Evolutionary conservation across 768 basidiomycete species (phyloP).

Genomic region (Termitomyces heimii): DNA sequence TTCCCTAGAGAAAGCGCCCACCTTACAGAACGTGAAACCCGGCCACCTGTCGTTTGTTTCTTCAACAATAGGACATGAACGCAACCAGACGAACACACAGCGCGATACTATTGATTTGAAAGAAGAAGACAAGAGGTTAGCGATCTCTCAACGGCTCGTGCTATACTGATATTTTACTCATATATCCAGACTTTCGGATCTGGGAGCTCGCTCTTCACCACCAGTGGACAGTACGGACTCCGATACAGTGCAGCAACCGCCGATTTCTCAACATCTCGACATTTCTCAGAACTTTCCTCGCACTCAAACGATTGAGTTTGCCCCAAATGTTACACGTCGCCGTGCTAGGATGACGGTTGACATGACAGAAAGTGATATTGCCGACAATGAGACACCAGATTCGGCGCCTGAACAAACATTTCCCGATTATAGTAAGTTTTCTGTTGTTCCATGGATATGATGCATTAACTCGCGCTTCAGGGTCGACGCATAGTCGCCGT

Average conservation of each 20-base stretch:
- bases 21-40: constrained; percentile 7
- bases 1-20: constrained; percentile 18
- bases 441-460: not conserved
- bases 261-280: constrained; percentile 2
- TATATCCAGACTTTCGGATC: constrained; percentile 28
- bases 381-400: constrained; percentile 6
- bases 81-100: not conserved
- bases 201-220: constrained; percentile 26
- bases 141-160: not conserved
- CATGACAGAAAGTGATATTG: constrained; percentile 10
- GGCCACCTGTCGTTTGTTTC: constrained; percentile 18
- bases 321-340: constrained; percentile 23
- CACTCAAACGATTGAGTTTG: constrained; percentile 36
- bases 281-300: constrained; percentile 24
- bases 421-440: constrained; percentile 12
- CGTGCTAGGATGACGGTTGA: constrained; percentile 15
- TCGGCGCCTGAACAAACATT: constrained; percentile 2
- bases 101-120: constrained; percentile 4
- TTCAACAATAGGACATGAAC: not conserved
- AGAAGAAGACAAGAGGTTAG: constrained; percentile 2
- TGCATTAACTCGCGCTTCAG: constrained; percentile 3
- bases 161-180: not conserved
- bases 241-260: constrained; percentile 25
- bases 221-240: constrained; percentile 28
- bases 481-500: constrained; percentile 13